Conservation (phyloP, 169 alveolate genomes). For the Fabrea salina region DNA sequence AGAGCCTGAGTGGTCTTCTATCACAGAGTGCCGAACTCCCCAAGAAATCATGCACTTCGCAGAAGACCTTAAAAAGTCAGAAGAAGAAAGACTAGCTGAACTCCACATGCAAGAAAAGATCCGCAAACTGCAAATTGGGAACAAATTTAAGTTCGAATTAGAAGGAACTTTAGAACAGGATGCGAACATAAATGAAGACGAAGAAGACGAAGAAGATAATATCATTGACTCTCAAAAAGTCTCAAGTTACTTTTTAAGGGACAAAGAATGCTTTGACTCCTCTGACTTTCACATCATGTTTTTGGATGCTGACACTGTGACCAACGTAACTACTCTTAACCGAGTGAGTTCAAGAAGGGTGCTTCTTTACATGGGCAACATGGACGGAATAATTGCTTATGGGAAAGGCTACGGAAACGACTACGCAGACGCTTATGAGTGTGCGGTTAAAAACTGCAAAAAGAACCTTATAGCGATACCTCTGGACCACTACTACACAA, state of each 20-base stretch:
- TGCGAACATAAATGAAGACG: background rate
- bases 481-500: conserved; percentile 25
- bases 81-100: conserved; percentile 43
- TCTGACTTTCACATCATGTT: conserved; percentile 39
- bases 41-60: conserved; percentile 35
- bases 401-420: conserved; percentile 55
- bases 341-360: conserved; percentile 52
- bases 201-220: background rate
- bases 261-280: conserved; percentile 27
- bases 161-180: background rate
- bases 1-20: conserved; percentile 42
- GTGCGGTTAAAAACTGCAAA: conserved; percentile 29
- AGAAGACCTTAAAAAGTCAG: conserved; percentile 28
- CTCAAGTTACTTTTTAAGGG: too few relatives aligned
- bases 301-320: conserved; percentile 39
- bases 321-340: conserved; percentile 44
- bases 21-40: conserved; percentile 36
- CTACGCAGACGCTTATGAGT: conserved; percentile 46
- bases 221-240: too few relatives aligned
- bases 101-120: conserved; percentile 57
- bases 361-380: conserved; percentile 49
- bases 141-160: background rate
- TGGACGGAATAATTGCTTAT: conserved; percentile 49
- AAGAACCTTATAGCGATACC: conserved; percentile 33
- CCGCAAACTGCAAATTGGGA: conserved; percentile 42